Base-by-base conservation (phyloP, 2,329 filamentous ascomycete genomes). In the Tolypocladium sp. region DNA sequence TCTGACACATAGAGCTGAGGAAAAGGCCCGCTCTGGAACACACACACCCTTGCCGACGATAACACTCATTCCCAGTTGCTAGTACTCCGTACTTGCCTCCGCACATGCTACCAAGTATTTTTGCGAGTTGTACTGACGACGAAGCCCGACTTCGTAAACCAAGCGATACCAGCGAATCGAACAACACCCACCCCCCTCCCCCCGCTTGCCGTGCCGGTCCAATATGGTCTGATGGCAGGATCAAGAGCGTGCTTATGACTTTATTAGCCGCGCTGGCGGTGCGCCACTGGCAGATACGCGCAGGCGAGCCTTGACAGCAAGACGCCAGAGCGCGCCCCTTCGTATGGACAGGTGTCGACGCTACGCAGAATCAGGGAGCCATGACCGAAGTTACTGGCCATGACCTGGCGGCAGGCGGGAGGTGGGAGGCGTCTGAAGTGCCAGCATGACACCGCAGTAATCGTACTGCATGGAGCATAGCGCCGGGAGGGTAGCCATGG, bases 351-450 rank as follows among this genome's bases (percentile, higher is more conserved):
- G 10, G 37, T 46, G 30, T 22, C 55, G 27, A 46, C 55, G 55
- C 55, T 56, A 46, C 55, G 55, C 55, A 56, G 55, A 46, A 56
- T 56, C 10, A 56, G 55, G 55, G 55, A 27, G 49, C 41, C 17
- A 35, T 33, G 41, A 41, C 55, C 55, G 41, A 46, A 7, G 35
- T 22, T 20, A 22, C 33, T 27, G 37, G 40, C 42, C 33, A 40
- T 27, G 52, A 38, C n/a, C 20, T 4, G 30, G 10, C 20, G 17
- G 27, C 17, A 7, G 49, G 30, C 17, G 27, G 49, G 30, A 12
- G 25, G 25, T 51, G 46, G 27, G 46, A 51, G 46, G 27, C 46
- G 17, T 46, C 44, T 25, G 22, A 27, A 17, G 20, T 30, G 44
- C 44, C 15, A 51, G 27, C 46, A 20, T 30, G 46, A 17, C 8